Evolutionary conservation across 2,329 filamentous ascomycete genomes (phyloP), one percentile per base, ranked within the genome.

Genomic region (Lanzia echinophila): DNA sequence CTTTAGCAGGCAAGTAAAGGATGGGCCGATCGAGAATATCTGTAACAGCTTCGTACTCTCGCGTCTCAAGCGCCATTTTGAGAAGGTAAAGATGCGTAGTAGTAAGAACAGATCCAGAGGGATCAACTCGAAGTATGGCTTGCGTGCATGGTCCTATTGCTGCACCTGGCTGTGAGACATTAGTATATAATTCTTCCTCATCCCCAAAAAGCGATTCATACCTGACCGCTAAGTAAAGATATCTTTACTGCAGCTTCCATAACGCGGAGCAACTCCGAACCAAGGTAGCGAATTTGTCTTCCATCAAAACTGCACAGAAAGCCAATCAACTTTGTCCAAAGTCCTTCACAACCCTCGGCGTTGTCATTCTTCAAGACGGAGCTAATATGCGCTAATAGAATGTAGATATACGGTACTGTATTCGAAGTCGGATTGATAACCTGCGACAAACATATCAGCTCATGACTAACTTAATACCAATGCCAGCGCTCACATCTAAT

Each of bases 61-160:
- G 70, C 32, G 77, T 75, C 50, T 78, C 72, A 47, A 79, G 63
- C 43, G 86, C 85, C 11, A 84, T 67, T 41, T 75, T 79, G 31
- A 78, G 74, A 32, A 88, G 73, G 13, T 70, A 64, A 36, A 85
- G 67, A 62, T 90, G 86, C 28, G 75, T 75, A 4, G 78, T 78
- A 4, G 86, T 90, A 61, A 90, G 81, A 49, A 86, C 79, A 47
- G 79, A 79, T 28, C 79, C 81, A 12, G 77, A 77, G 1, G 86
- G 83, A 60, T 91, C 86, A 54, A 91, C 72, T 51, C 79, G 79
- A 12, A 83, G 70, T 58, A 91, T 76, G 3, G 83, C 84, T 53
- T 61, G 54, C 50, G 58, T 54, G 43, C 69, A 61, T 20, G 62
- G 62, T 22, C 41, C 44, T 46, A 69, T 58, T 43, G 63, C 64